phyloP scores from a whole-genome alignment of 768 basidiomycete species.

The Suillus alpinus region DNA sequence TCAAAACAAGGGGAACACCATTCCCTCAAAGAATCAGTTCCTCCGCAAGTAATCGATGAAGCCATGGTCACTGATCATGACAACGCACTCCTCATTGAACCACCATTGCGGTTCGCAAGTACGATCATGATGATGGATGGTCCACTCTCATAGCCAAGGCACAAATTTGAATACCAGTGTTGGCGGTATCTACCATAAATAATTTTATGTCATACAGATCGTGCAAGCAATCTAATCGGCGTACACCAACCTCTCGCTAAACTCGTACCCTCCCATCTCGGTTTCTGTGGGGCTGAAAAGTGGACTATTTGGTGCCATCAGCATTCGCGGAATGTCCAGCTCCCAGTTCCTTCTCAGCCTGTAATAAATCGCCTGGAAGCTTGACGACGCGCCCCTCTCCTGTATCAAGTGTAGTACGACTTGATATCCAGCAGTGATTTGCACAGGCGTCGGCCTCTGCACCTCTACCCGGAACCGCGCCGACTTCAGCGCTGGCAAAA shows the following conservation, averaged over 20 bases:
- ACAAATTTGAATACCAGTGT: slow-evolving; percentile 4
- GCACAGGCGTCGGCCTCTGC: slow-evolving; percentile 38
- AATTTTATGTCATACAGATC: slow-evolving; percentile 13
- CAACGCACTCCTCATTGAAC: slow-evolving; percentile 25
- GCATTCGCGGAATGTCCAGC: slow-evolving; percentile 40
- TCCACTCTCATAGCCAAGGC: slow-evolving; percentile 14
- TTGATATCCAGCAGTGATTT: slow-evolving; percentile 46
- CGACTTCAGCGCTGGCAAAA: slow-evolving; percentile 57
- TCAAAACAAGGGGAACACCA: slow-evolving; percentile 62
- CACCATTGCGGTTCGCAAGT: slow-evolving; percentile 32
- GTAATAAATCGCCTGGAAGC: slow-evolving; percentile 72
- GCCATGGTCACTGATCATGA: slow-evolving; percentile 30
- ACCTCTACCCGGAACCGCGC: slow-evolving; percentile 86
- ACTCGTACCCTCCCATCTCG: slow-evolving; percentile 25
- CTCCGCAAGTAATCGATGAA: slow-evolving; percentile 12
- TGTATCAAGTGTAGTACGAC: slow-evolving; percentile 67
- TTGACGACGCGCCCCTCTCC: slow-evolving; percentile 85
- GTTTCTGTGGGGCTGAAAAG: slow-evolving; percentile 28
- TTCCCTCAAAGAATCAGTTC: slow-evolving; percentile 22
- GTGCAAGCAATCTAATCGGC: slow-evolving; percentile 18
- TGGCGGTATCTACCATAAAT: slow-evolving; percentile 2
- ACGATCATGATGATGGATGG: slow-evolving; percentile 39
- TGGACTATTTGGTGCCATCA: slow-evolving; percentile 14
- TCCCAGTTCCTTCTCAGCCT: slow-evolving; percentile 71
- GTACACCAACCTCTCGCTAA: slow-evolving; percentile 34